Conservation (phyloP, 2,329 filamentous ascomycete genomes). For the Ilyonectria mors-panacis region DNA sequence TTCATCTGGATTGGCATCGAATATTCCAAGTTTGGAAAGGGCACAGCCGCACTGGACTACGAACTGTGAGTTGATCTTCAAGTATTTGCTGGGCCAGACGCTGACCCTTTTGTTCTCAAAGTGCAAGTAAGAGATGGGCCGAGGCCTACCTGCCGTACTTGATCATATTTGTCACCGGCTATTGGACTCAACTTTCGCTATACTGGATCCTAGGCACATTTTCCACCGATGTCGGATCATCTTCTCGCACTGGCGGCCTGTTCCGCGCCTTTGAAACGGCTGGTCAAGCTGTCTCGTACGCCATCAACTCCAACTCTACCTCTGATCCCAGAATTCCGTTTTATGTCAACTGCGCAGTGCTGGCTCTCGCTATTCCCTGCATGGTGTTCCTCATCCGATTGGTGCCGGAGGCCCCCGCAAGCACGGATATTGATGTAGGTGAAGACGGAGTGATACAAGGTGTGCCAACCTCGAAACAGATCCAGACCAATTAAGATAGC, state of each 20-base stretch:
- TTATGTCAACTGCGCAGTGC: conserved; percentile 23
- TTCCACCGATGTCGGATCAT: conserved; percentile 52
- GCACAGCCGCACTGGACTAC: conserved; percentile 18
- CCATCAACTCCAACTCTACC: conserved; percentile 46
- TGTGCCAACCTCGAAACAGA: conserved; percentile 2
- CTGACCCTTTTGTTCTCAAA: conserved; percentile 6
- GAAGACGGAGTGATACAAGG: conserved; percentile 20
- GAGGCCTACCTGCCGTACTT: conserved; percentile 29
- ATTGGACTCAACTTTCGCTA: conserved; percentile 37
- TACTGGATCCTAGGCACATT: conserved; percentile 57
- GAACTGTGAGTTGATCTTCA: conserved; percentile 12
- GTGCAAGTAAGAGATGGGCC: conserved; percentile 18
- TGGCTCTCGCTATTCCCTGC: conserved; percentile 19
- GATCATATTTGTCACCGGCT: conserved; percentile 25
- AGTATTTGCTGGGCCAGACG: neutral
- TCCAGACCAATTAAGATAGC: neutral
- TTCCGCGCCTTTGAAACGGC: conserved; percentile 49
- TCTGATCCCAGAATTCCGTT: conserved; percentile 23
- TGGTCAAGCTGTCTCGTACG: conserved; percentile 51
- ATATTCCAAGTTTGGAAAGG: conserved; percentile 22
- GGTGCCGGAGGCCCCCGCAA: conserved; percentile 17
- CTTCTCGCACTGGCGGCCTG: conserved; percentile 48
- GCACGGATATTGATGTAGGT: conserved; percentile 15
- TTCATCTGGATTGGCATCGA: conserved; percentile 31
- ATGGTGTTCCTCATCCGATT: conserved; percentile 28